Base-by-base conservation (phyloP, 805 yeast genomes). In the Candida nitratophila region DNA sequence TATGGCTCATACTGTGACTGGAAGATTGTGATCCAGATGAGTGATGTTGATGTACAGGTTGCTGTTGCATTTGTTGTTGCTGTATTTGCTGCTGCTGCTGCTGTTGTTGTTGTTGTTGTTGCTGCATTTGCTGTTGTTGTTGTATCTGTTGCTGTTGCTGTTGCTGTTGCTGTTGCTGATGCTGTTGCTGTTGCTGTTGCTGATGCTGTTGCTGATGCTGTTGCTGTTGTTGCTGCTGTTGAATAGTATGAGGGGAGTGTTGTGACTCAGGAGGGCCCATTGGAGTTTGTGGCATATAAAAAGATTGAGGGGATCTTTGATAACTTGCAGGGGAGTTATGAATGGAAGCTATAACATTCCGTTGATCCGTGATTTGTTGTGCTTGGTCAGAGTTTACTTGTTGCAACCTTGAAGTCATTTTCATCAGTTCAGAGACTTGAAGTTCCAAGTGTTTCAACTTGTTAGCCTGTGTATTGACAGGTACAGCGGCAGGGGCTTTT, bases 381-480 rank as follows among this genome's bases (percentile, higher is more conserved):
- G 24, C 16, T 20, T 38, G 40, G 3, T 39, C 31, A 24, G 36
- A 39, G 6, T 50, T 52, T 1, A 52, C 11, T 3, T 34, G 20
- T 19, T 53, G 47, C 19, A 45, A 45, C 15, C 39, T 37, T 3
- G 20, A 16, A 14, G 48, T 22, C 36, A 47, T 45, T 24, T 48
- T 43, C 34, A 51, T 46, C 16, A 60, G 41, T 26, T 49, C 46
- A n/a, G 43, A 34, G 11, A 55, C 56, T 39, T 61, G 51, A 14
- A 51, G 53, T 44, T 60, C 64, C 39, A 57, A 53, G n/a, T 46
- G 12, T 44, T 57, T 66, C 45, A 47, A 45, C 46, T 45, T 52
- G 26, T 49, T 38, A 8, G 22, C 39, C 44, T 33, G 41, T 35
- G 7, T 49, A 29, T 37, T 21, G 37, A 49, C 34, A 29, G 49